Evolutionary conservation across 1,139 yeast species (phyloP).

Genomic region (Hansenula sp.): DNA sequence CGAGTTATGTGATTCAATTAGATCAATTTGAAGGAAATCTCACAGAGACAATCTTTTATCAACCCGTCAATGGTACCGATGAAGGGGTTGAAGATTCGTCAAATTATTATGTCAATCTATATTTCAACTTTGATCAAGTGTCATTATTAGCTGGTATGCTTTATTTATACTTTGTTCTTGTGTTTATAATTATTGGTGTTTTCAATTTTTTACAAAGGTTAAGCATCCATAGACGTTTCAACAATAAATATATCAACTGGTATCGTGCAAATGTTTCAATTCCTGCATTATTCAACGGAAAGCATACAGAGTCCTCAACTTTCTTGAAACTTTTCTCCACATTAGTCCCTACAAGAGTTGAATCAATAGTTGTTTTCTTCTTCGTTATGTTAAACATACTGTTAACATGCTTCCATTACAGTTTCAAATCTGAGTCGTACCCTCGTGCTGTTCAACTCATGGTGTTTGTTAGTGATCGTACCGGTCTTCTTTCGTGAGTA

Average conservation of each 20-base stretch:
- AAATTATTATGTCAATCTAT: neutral
- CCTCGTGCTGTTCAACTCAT: constrained; percentile 37
- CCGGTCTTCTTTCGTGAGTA: constrained; percentile 39
- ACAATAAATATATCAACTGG: constrained; percentile 12
- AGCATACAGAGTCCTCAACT: constrained; percentile 9
- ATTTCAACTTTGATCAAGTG: constrained; percentile 14
- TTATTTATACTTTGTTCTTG: constrained; percentile 8
- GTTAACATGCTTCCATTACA: constrained; percentile 37
- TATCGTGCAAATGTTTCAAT: constrained; percentile 16
- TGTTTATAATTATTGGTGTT: constrained; percentile 7
- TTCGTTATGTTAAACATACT: constrained; percentile 44
- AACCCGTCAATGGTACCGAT: constrained; percentile 1
- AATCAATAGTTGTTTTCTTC: constrained; percentile 43
- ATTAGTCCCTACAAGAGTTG: constrained; percentile 62
- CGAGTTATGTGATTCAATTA: constrained; percentile 42
- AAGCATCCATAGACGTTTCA: constrained; percentile 12
- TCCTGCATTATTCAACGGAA: constrained; percentile 16
- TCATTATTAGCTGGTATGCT: constrained; percentile 6
- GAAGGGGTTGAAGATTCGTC: too few relatives aligned
- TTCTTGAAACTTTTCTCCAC: constrained; percentile 9
- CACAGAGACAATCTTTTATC: constrained; percentile 50
- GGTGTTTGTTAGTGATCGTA: constrained; percentile 55
- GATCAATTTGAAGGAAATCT: constrained; percentile 82
- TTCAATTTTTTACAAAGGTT: constrained; percentile 6
- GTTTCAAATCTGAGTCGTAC: constrained; percentile 32